Conservation (phyloP, 352 stramenopile species). For the Globisporangium cederbergense region DNA sequence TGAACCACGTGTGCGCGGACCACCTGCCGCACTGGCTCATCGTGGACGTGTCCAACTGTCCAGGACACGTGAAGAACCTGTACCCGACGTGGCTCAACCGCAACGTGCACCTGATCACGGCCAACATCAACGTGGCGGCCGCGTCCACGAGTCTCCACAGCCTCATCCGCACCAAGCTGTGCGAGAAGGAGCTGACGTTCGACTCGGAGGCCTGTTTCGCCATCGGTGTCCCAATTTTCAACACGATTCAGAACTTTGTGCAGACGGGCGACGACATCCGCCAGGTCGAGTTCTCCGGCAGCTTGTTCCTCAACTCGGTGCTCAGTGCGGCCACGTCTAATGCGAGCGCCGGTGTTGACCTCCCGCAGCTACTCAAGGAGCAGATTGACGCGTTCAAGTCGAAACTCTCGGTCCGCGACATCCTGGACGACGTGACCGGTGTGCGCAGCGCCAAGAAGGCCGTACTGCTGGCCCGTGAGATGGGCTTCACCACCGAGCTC, state of each 20-base stretch:
- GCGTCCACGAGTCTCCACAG: slow-evolving; percentile 70
- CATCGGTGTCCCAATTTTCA: slow-evolving; percentile 90
- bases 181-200: slow-evolving; percentile 88
- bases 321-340: slow-evolving; percentile 39
- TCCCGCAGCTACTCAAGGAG: slow-evolving; percentile 64
- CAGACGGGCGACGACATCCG: slow-evolving; percentile 91
- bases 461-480: slow-evolving; percentile 91
- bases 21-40: slow-evolving; percentile 92
- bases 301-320: slow-evolving; percentile 82
- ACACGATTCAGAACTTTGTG: slow-evolving; percentile 91
- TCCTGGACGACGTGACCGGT: slow-evolving; percentile 93
- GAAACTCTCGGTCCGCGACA: slow-evolving; percentile 53
- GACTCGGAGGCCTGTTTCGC: slow-evolving; percentile 76
- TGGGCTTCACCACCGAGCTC: slow-evolving; percentile 84
- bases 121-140: slow-evolving; percentile 89
- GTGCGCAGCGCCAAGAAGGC: slow-evolving; percentile 87
- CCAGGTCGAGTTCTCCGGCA: slow-evolving; percentile 89
- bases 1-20: slow-evolving; percentile 77
- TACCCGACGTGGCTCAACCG: slow-evolving; percentile 89
- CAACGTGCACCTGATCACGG: slow-evolving; percentile 92
- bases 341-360: slow-evolving; percentile 31
- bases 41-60: slow-evolving; percentile 92
- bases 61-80: slow-evolving; percentile 67
- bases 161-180: slow-evolving; percentile 63
- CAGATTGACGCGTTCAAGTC: slow-evolving; percentile 54